Evolutionary conservation across 1,284 basidiomycete genomes (phyloP), one percentile per base, ranked within the genome.

Genomic region (Ustilago loliicola): DNA sequence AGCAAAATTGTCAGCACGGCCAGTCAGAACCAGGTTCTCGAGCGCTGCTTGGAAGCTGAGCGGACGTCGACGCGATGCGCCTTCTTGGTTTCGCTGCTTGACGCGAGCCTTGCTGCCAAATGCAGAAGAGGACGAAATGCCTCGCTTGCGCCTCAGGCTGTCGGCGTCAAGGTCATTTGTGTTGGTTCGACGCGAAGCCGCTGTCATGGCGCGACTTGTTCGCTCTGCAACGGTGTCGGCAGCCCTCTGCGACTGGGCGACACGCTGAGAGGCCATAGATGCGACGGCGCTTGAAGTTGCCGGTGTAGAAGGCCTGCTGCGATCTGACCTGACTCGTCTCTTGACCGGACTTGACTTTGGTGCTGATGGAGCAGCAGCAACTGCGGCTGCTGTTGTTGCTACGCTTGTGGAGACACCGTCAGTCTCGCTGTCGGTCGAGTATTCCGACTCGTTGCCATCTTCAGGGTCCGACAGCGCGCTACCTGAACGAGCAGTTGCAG

Each of bases 21-120:
- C 57, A 4, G 71, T 71, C 21, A 77, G 58, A 21, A 77, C 66
- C 7, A 81, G 62, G 51, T 60, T 77, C 53, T 81, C 80, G 65
- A 83, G 71, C 36, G 79, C 81, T 5, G 72, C 72, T 54, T 81
- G 80, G 70, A 83, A 81, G 75, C 80, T 81, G 51, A 83, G 70
- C 21, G 81, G 81, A 30, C 78, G 71, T 51, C 78, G 59, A n/a
- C 80, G 73, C 30, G 61, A 67, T 6, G 63, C 60, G 19, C 67
- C 73, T 10, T 66, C 67, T 45, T 77, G 72, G 32, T 82, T 81
- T n/a, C 77, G 69, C 58, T 81, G 79, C 64, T 77, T 79, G 53
- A 81, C 80, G 50, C 80, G 68, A 2, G 80, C 80, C 47, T 80
- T 69, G 65, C 79, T 80, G 34, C 80, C 80, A 61, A 82, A 82